phyloP scores from a whole-genome alignment of 768 basidiomycete species.

The Cystofilobasidium ferigula region DNA sequence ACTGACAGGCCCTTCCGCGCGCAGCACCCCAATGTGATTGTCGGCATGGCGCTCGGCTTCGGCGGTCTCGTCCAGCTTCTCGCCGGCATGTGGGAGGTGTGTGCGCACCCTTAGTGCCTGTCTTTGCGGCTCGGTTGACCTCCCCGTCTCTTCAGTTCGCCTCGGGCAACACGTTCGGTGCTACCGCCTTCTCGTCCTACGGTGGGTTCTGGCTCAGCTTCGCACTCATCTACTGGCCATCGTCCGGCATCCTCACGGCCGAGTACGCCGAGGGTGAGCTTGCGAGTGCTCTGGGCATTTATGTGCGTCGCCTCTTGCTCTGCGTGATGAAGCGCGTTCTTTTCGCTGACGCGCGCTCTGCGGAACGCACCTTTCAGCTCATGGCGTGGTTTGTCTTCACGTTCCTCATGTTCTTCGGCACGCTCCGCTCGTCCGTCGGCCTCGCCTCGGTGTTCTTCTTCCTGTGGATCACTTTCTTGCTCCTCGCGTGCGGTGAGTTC shows the following conservation, averaged over 20 bases:
- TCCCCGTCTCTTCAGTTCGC: background rate
- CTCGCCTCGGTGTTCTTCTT: constrained; percentile 26
- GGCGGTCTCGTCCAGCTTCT: constrained; percentile 25
- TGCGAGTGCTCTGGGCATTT: constrained; percentile 19
- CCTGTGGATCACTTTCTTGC: constrained; percentile 19
- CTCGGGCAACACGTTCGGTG: constrained; percentile 26
- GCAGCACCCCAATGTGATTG: constrained; percentile 20
- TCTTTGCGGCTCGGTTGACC: background rate
- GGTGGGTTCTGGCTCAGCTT: constrained; percentile 23
- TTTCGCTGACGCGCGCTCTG: too few relatives aligned
- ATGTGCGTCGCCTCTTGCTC: background rate
- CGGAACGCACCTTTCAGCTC: background rate
- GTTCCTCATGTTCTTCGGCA: background rate
- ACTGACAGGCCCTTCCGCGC: too few relatives aligned
- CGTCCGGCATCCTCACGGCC: constrained; percentile 14
- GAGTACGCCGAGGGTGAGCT: constrained; percentile 20
- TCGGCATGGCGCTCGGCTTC: constrained; percentile 21
- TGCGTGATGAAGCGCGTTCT: too few relatives aligned
- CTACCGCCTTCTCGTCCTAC: constrained; percentile 24
- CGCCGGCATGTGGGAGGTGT: constrained; percentile 24
- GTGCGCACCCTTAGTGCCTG: background rate
- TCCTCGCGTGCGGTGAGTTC: constrained; percentile 22
- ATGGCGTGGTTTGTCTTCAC: constrained; percentile 23
- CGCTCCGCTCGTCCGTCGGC: constrained; percentile 18
- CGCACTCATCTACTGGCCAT: constrained; percentile 18